These are phyloP conservation scores for Cladophialophora bantiana DNA, from an alignment of 2,329 filamentous ascomycete species.

Conservation along the genomic window DNA sequence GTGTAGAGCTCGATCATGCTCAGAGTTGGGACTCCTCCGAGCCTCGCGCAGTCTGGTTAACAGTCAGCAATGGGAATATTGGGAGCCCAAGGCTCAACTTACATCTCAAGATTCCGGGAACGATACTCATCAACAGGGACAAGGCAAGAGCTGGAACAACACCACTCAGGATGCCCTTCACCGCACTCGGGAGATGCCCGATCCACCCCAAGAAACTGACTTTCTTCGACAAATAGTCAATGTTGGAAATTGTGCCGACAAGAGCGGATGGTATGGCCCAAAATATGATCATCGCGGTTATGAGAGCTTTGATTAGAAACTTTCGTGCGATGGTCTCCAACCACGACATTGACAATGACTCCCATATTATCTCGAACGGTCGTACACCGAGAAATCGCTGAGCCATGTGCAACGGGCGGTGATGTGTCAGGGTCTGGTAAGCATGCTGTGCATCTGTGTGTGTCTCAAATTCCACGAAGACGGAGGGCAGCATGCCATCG, in stretches of 20 bases:
- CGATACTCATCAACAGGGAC: constrained; percentile 82
- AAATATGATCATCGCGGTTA: constrained; percentile 82
- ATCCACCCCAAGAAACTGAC: constrained; percentile 74
- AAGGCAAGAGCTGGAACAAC: constrained; percentile 81
- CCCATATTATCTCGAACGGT: constrained; percentile 86
- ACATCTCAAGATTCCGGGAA: constrained; percentile 82
- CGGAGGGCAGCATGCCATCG: constrained; percentile 69
- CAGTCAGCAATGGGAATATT: constrained; percentile 31
- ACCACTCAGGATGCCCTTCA: constrained; percentile 82
- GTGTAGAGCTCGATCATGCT: constrained; percentile 85
- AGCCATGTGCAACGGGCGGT: constrained; percentile 84
- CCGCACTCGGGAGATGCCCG: constrained; percentile 68
- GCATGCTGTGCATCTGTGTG: constrained; percentile 86
- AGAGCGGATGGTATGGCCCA: constrained; percentile 79
- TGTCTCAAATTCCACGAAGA: constrained; percentile 86
- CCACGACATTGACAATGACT: constrained; percentile 77
- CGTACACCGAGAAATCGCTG: constrained; percentile 84
- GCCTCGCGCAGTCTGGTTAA: constrained; percentile 63
- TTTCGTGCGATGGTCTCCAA: constrained; percentile 60
- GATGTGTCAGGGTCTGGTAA: constrained; percentile 83
- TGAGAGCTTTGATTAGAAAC: constrained; percentile 72
- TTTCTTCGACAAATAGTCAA: constrained; percentile 67
- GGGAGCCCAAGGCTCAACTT: constrained; percentile 53
- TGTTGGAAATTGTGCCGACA: constrained; percentile 84
- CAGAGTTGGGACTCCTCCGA: constrained; percentile 79